Conservation (phyloP, 306 rosid species). For the Begonia peltatifolia region DNA sequence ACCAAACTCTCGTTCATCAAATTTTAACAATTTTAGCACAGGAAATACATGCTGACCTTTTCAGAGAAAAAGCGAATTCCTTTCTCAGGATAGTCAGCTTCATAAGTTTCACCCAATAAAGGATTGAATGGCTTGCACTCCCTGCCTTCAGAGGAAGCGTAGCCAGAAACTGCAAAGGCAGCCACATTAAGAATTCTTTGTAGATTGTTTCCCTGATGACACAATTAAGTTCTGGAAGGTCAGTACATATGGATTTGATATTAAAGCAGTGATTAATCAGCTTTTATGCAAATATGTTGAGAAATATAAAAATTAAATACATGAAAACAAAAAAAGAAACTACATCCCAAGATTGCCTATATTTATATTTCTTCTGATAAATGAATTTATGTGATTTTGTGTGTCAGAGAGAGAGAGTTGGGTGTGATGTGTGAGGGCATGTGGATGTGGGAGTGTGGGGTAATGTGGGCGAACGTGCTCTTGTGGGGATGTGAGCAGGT, state of each 20-base stretch:
- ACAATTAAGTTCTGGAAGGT: conserved; percentile 2
- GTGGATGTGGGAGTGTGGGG: no score
- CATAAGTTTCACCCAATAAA: conserved; percentile 94
- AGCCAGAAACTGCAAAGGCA: conserved; percentile 94
- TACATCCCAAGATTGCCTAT: no score
- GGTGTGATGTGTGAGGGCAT: no score
- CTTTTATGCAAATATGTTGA: no score
- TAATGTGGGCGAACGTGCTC: no score
- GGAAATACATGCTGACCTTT: conserved; percentile 38
- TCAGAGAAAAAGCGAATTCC: conserved; percentile 96
- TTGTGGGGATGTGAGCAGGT: no score
- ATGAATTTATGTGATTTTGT: background rate
- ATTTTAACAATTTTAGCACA: no score
- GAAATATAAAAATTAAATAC: no score
- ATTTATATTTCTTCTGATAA: no score
- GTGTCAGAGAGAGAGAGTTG: background rate
- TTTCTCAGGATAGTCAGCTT: conserved; percentile 85
- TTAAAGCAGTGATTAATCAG: background rate
- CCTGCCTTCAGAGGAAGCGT: conserved; percentile 94
- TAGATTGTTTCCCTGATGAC: conserved; percentile 73
- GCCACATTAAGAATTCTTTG: conserved; percentile 78
- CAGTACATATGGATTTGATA: background rate
- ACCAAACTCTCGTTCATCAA: no score
- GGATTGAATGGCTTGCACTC: conserved; percentile 98
- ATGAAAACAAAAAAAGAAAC: no score